A percentile compares a stretch with the other conserved stretches of the same genome.
Conservation (phyloP, 2,329 filamentous ascomycete species). For the Aspergillus sojae region DNA sequence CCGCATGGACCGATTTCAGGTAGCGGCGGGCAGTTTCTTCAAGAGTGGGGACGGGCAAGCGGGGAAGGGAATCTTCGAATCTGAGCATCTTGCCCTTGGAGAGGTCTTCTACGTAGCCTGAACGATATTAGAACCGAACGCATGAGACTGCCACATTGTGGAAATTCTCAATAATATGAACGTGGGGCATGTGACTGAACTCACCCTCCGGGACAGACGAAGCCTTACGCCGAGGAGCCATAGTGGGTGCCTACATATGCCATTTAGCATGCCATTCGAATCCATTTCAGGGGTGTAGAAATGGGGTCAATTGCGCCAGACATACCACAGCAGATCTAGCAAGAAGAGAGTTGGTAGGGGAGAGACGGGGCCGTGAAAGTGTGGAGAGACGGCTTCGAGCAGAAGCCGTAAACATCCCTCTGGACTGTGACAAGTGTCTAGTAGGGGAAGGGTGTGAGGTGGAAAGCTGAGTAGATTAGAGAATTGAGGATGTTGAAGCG, state of each 20-base stretch:
- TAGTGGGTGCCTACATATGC: constrained; percentile 36
- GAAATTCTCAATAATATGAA: background rate
- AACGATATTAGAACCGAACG: background rate
- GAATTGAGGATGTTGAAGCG: constrained; percentile 16
- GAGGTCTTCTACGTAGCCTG: constrained; percentile 67
- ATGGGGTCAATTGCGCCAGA: background rate
- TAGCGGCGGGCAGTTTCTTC: constrained; percentile 67
- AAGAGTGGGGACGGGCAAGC: constrained; percentile 63
- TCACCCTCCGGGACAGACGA: constrained; percentile 51
- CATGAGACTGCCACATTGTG: background rate
- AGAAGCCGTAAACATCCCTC: constrained; percentile 49
- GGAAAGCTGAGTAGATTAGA: constrained; percentile 7
- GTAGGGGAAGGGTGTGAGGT: constrained; percentile 15
- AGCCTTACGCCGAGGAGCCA: constrained; percentile 46
- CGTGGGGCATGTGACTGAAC: constrained; percentile 27
- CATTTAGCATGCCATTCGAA: background rate
- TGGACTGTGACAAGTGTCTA: constrained; percentile 20
- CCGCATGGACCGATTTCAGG: constrained; percentile 67
- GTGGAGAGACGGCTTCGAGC: constrained; percentile 46
- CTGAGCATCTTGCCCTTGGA: constrained; percentile 67
- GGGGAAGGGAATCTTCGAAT: constrained; percentile 67
- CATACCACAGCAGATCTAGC: constrained; percentile 38
- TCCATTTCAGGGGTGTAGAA: background rate
- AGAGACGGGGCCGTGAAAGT: constrained; percentile 42
- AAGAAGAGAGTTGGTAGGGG: constrained; percentile 35